Base-by-base conservation (phyloP, 208 protist species). In the Naegleria gruberi region DNA sequence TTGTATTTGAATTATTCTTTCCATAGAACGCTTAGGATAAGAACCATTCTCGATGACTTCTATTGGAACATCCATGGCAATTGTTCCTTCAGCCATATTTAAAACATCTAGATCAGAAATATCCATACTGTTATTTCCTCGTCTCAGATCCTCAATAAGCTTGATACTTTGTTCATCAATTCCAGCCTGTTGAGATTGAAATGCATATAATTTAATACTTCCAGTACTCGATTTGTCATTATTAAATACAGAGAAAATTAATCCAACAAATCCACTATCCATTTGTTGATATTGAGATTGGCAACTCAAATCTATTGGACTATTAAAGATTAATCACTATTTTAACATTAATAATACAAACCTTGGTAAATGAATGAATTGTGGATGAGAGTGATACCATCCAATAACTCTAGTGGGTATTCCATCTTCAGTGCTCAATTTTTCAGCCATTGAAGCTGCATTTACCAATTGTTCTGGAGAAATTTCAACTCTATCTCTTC, bases 371-470 rank as follows among this genome's bases (percentile, higher is more conserved):
- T 92, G 93, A 2, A 94, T 95, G 45, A 96, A 96, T 43, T 94
- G 93, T 4, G 95, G 96, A 85, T 97, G 95, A 87, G 93, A 95
- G 93, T 97, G 96, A 92, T 96, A 97, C 96, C 96, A 97, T 4
- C 95, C 95, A 41, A 97, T 91, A 6, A 96, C 95, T 23, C 92
- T 91, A 17, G 94, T 95, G 4, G 15, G 65, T 5, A 87, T 57
- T 19, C 93, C 92, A 7, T 91, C 93, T 23, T 89, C 77, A 0
- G 17, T 19, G 41, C 93, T 90, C 19, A 95, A 88, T 23, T 90
- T 87, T 91, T 96, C 94, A 46, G 95, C 95, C 88, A 94, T 92
- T 40, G 94, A 94, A 0, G 91, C 84, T 19, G 94, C 94, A n/a
- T 89, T 57, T n/a, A 93, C 92, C 42, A 96, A 92, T 42, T 91